Evolutionary conservation across 2,329 filamentous ascomycete genomes (phyloP).

Genomic region (Aspergillus floridensis): DNA sequence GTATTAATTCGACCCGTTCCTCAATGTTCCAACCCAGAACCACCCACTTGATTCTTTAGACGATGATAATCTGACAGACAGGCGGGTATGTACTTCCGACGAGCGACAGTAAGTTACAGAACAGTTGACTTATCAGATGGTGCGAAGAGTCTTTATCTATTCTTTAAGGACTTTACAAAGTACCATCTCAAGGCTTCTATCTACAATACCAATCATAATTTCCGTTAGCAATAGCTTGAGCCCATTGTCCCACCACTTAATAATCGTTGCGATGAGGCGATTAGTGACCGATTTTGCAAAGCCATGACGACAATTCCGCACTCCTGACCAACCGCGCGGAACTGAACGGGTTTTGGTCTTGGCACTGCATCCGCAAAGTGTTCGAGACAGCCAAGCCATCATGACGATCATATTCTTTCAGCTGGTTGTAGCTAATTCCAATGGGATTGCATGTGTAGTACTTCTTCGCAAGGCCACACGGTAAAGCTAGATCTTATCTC

Average conservation of each 20-base stretch:
- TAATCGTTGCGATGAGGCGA: neutral
- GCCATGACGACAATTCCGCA: constrained; percentile 19
- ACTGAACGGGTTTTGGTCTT: constrained; percentile 2
- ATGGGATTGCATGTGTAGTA: neutral
- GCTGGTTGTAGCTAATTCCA: neutral
- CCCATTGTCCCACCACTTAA: neutral
- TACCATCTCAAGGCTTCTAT: neutral
- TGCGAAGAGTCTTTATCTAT: neutral
- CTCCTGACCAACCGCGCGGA: constrained; percentile 25
- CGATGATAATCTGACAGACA: no score
- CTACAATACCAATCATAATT: neutral
- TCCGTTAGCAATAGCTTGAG: neutral
- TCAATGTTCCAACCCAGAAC: no score
- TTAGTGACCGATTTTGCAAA: constrained; percentile 8
- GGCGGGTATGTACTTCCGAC: no score
- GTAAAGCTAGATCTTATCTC: no score
- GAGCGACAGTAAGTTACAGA: neutral
- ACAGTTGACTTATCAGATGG: neutral
- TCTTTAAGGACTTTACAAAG: neutral
- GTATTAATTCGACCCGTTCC: no score
- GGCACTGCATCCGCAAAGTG: neutral
- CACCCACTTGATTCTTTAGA: no score
- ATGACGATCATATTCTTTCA: no score
- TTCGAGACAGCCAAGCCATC: neutral
- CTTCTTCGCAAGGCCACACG: neutral